Conservation (phyloP, 495 filamentous ascomycete species). For the Lophium mytilinum region DNA sequence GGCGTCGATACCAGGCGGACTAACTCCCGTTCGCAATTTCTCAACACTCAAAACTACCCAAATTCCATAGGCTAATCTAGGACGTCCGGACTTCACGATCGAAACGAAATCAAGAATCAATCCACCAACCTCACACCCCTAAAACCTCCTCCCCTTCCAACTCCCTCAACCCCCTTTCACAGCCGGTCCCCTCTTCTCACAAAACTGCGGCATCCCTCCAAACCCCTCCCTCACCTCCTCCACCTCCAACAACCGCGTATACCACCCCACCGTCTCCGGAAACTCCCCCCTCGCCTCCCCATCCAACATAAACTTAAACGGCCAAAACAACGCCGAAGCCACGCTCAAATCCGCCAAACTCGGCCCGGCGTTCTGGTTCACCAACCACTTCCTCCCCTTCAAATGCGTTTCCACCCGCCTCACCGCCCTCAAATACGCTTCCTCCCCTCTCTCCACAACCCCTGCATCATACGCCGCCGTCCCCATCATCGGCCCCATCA, state of each 20-base stretch:
- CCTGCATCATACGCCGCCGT: constrained; percentile 32
- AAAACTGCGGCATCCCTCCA: constrained; percentile 35
- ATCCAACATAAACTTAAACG: constrained; percentile 40
- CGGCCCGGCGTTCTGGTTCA: constrained; percentile 35
- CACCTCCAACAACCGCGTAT: constrained; percentile 35
- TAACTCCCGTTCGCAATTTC: too few species aligned
- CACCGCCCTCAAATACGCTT: constrained; percentile 32
- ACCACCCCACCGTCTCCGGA: constrained; percentile 40
- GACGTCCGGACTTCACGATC: too few species aligned
- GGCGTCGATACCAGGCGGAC: too few species aligned
- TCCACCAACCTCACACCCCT: too few species aligned
- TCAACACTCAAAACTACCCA: too few species aligned
- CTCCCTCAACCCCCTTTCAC: too few species aligned
- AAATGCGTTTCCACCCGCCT: constrained; percentile 37
- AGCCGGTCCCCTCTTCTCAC: constrained; percentile 33
- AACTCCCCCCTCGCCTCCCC: constrained; percentile 41
- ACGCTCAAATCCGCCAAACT: constrained; percentile 50
- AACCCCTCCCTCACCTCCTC: constrained; percentile 46
- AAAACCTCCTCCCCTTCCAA: too few species aligned
- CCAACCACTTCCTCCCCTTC: constrained; percentile 37
- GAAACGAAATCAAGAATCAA: too few species aligned
- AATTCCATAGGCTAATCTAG: too few species aligned
- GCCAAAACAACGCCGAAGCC: constrained; percentile 34
- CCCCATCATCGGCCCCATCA: constrained; percentile 35
- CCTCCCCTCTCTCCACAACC: constrained; percentile 27